These are phyloP conservation scores for Ophiosphaerella narmari DNA, from an alignment of 2,329 filamentous ascomycete genomes.

Conservation along the genomic window DNA sequence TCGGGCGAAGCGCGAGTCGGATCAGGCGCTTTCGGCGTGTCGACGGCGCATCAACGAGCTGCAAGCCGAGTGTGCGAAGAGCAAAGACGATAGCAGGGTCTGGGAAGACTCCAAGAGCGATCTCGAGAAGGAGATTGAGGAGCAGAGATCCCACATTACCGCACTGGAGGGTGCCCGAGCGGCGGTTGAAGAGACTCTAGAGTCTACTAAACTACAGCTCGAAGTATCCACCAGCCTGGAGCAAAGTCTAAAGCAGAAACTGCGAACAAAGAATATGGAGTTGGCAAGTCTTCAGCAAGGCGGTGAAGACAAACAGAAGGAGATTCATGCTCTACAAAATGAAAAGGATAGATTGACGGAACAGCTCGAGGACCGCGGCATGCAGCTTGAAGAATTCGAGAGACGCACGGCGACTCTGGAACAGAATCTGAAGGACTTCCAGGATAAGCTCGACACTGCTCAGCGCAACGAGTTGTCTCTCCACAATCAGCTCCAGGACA, in stretches of 20 bases:
- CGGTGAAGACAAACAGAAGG: conserved; percentile 18
- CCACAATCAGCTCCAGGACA: conserved; percentile 25
- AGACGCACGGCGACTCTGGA: conserved; percentile 24
- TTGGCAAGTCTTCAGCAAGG: conserved; percentile 31
- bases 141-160: conserved; percentile 36
- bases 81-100: conserved; percentile 25
- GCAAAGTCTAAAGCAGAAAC: conserved; percentile 21
- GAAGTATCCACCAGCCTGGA: conserved; percentile 22
- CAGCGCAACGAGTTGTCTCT: conserved; percentile 29
- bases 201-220: conserved; percentile 28
- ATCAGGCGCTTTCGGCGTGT: conserved; percentile 42
- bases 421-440: conserved; percentile 20
- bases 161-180: conserved; percentile 33
- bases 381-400: conserved; percentile 30
- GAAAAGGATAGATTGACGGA: conserved; percentile 29
- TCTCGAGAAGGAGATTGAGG: conserved; percentile 33
- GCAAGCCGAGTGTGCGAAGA: conserved; percentile 36
- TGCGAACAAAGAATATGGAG: conserved; percentile 32
- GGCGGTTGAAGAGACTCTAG: conserved; percentile 26
- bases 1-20: conserved; percentile 44
- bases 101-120: conserved; percentile 21
- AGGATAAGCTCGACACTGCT: conserved; percentile 23
- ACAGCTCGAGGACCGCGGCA: conserved; percentile 17
- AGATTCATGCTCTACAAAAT: conserved; percentile 26
- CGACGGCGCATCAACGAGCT: conserved; percentile 41